Evolutionary conservation across 1,284 basidiomycete species (phyloP).

Genomic region (Cutaneotrichosporon sp.): DNA sequence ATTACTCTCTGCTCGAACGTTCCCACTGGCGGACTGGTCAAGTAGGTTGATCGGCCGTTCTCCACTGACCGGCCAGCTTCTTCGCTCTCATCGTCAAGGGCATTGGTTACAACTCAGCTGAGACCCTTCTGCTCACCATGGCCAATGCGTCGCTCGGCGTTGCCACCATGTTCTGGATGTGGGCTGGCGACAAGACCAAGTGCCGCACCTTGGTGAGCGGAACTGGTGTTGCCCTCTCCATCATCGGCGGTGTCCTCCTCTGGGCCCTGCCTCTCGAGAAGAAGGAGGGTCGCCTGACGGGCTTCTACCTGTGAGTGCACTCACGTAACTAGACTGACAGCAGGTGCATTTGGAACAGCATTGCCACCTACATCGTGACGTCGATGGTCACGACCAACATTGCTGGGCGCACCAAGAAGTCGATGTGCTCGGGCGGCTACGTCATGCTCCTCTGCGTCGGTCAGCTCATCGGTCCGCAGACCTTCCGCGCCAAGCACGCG

Average conservation of each 20-base stretch:
- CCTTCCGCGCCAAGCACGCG: slow-evolving; percentile 11
- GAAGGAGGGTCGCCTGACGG: neutral
- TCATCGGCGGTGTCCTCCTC: slow-evolving; percentile 23
- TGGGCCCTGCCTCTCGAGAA: slow-evolving; percentile 12
- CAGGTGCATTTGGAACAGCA: neutral
- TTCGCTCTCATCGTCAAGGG: slow-evolving; percentile 27
- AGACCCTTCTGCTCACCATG: slow-evolving; percentile 24
- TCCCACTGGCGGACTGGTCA: slow-evolving; percentile 25
- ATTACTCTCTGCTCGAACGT: slow-evolving; percentile 18
- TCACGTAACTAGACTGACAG: neutral
- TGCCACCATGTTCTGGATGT: slow-evolving; percentile 19
- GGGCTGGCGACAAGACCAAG: slow-evolving; percentile 22
- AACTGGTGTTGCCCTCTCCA: slow-evolving; percentile 15
- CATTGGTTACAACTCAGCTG: slow-evolving; percentile 19
- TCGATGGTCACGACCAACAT: slow-evolving; percentile 7
- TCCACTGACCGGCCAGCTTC: slow-evolving; percentile 10
- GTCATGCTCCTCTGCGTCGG: slow-evolving; percentile 17
- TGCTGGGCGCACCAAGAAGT: slow-evolving; percentile 33
- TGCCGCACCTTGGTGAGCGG: slow-evolving; percentile 19
- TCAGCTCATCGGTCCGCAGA: slow-evolving; percentile 21
- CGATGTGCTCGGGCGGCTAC: slow-evolving; percentile 15
- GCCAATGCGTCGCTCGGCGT: slow-evolving; percentile 22
- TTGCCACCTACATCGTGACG: slow-evolving; percentile 4
- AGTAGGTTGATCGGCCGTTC: slow-evolving; percentile 6
- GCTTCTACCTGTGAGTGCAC: neutral